Conservation (phyloP, 768 basidiomycete genomes). For the Serendipita sp. region DNA sequence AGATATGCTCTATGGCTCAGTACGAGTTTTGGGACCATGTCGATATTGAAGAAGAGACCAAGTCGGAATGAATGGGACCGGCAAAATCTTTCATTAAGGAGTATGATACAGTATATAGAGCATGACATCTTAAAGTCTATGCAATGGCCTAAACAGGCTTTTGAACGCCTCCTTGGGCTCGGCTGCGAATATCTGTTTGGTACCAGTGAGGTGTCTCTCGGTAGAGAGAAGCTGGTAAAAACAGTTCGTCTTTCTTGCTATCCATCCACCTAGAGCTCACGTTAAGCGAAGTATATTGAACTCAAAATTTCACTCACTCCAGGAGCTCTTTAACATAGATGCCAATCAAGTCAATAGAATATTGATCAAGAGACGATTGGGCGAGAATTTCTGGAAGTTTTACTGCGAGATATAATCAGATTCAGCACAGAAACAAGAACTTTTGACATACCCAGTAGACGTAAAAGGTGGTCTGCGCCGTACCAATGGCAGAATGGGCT, state of each 20-base stretch:
- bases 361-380: background rate
- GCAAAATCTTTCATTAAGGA: no score
- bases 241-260: background rate
- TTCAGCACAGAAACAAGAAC: background rate
- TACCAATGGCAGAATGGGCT: background rate
- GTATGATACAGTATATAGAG: no score
- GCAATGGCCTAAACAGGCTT: background rate
- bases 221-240: background rate
- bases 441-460: background rate
- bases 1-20: conserved; percentile 48
- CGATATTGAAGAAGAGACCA: background rate
- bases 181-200: background rate
- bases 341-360: background rate
- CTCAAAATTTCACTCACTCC: background rate
- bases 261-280: background rate
- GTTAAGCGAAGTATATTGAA: background rate
- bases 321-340: background rate
- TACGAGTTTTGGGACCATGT: background rate
- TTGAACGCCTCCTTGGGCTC: background rate
- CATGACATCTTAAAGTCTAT: no score
- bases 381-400: background rate
- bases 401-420: background rate
- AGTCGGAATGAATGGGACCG: background rate
- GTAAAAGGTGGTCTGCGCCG: background rate
- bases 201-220: background rate